Evolutionary conservation across 441 rosid species (phyloP).

Genomic region (Macaranga tanarius): DNA sequence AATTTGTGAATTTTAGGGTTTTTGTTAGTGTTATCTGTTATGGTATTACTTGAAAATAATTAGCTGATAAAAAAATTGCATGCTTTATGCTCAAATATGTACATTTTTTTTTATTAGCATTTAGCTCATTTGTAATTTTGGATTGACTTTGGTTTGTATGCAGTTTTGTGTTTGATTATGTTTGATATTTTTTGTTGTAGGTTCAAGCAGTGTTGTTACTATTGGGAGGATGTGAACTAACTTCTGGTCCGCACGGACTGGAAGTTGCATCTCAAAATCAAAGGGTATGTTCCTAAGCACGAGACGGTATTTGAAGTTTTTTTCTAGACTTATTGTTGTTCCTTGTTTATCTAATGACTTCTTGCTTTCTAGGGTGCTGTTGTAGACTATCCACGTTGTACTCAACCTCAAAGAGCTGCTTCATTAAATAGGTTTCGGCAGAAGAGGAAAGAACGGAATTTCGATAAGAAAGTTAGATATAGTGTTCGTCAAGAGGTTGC

Average conservation of each 20-base stretch:
- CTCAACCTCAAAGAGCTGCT: slow-evolving; percentile 82
- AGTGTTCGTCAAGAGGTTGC: slow-evolving; percentile 98
- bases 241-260: slow-evolving; percentile 54
- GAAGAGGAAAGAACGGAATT: slow-evolving; percentile 90
- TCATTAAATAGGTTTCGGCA: slow-evolving; percentile 85
- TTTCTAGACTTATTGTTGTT: background rate
- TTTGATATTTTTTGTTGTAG: slow-evolving; percentile 33
- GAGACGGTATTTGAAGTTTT: background rate
- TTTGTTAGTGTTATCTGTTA: background rate
- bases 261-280: slow-evolving; percentile 59
- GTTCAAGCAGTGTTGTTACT: slow-evolving; percentile 78
- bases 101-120: too few relatives aligned
- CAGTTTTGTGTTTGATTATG: background rate
- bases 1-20: slow-evolving; percentile 18
- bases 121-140: background rate
- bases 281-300: slow-evolving; percentile 47
- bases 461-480: slow-evolving; percentile 93
- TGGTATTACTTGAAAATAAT: too few relatives aligned
- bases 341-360: background rate
- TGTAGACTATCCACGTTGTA: slow-evolving; percentile 61
- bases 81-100: too few relatives aligned
- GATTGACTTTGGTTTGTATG: background rate
- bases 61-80: too few relatives aligned
- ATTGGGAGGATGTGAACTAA: slow-evolving; percentile 71
- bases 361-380: slow-evolving; percentile 39